Conservation (phyloP, 2,329 filamentous ascomycete species). For the Trichoderma sp. region DNA sequence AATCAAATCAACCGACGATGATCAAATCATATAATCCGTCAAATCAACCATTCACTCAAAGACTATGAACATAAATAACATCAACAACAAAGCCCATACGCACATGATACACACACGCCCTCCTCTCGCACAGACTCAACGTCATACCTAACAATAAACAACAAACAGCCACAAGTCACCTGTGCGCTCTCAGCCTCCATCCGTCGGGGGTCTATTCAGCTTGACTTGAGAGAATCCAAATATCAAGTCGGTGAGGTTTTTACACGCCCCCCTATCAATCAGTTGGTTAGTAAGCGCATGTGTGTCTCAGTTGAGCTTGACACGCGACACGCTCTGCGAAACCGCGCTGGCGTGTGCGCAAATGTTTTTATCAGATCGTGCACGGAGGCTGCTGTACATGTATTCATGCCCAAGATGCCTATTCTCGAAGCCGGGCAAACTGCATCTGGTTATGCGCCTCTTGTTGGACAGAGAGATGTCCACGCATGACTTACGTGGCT, state of each 20-base stretch:
- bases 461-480: background rate
- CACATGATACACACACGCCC: background rate
- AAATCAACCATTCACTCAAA: background rate
- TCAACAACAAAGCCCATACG: background rate
- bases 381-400: background rate
- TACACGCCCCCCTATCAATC: background rate
- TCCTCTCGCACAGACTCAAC: constrained; percentile 3
- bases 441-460: background rate
- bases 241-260: background rate
- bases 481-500: background rate
- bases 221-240: no score
- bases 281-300: background rate
- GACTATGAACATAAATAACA: background rate
- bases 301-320: background rate
- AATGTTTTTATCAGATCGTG: background rate
- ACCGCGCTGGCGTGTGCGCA: background rate
- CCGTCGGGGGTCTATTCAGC: background rate
- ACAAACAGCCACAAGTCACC: background rate
- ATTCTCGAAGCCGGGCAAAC: background rate
- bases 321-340: background rate
- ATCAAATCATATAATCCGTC: background rate
- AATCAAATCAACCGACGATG: background rate
- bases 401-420: background rate
- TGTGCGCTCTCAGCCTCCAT: background rate
- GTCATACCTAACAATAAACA: background rate